phyloP scores from a whole-genome alignment of 2,329 filamentous ascomycete species.

The Lecanoromycetidae sp. region DNA sequence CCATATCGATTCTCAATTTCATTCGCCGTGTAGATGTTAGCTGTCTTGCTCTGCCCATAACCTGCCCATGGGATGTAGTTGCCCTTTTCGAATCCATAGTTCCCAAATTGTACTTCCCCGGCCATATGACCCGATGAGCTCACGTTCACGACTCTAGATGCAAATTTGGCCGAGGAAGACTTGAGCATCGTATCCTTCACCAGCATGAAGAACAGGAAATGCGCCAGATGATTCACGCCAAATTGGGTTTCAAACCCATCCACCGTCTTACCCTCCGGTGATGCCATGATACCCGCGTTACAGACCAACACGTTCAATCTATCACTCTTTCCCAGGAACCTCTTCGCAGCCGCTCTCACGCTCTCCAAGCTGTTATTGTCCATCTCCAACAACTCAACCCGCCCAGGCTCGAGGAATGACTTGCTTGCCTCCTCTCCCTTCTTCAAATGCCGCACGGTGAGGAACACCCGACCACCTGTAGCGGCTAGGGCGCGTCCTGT shows the following conservation, averaged over 20 bases:
- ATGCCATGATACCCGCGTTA: conserved; percentile 37
- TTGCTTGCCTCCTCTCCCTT: conserved; percentile 24
- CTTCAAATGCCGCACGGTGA: conserved; percentile 27
- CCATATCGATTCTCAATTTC: conserved; percentile 39
- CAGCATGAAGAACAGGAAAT: conserved; percentile 43
- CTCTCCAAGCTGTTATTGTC: conserved; percentile 25
- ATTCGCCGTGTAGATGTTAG: conserved; percentile 39
- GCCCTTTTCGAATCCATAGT: conserved; percentile 28
- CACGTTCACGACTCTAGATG: conserved; percentile 36
- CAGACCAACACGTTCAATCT: conserved; percentile 30
- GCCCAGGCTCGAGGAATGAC: conserved; percentile 17
- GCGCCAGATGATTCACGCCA: conserved; percentile 41
- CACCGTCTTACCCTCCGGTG: conserved; percentile 27
- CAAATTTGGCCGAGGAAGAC: conserved; percentile 27
- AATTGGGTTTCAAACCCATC: conserved; percentile 43
- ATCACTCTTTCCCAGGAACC: conserved; percentile 22
- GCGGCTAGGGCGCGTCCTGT: conserved; percentile 27
- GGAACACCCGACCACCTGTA: conserved; percentile 30
- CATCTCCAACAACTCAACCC: conserved; percentile 25
- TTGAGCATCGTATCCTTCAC: conserved; percentile 34
- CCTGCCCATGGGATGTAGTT: conserved; percentile 25
- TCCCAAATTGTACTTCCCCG: conserved; percentile 25
- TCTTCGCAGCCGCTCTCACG: conserved; percentile 23
- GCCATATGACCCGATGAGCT: conserved; percentile 33
- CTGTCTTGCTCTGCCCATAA: conserved; percentile 39